Percentiles rank a stretch among this genome's conserved stretches.
These are phyloP conservation scores for Backusella westeae DNA, from an alignment of 192 early-diverging fungal species.

Conservation along the genomic window DNA sequence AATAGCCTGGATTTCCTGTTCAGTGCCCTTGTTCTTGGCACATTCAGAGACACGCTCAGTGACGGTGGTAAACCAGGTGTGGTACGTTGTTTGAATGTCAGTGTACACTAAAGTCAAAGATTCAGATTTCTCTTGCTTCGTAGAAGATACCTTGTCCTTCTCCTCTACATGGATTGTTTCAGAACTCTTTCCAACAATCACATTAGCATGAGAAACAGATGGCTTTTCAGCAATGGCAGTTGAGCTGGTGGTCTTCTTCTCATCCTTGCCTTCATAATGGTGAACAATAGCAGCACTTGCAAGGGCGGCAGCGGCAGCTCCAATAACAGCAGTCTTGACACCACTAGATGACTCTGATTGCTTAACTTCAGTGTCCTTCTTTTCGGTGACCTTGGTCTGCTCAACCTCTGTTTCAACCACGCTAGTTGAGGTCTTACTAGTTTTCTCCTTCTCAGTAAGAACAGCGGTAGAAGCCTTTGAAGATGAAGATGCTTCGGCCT, in stretches of 20 bases:
- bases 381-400: not conserved
- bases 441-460: not conserved
- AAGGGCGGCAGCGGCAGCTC: conserved; percentile 17
- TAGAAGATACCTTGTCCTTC: not conserved
- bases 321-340: conserved; percentile 2
- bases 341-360: not conserved
- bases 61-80: conserved; percentile 5
- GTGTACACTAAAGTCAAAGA: not conserved
- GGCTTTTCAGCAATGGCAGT: conserved; percentile 4
- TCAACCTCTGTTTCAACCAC: not conserved
- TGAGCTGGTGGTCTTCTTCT: conserved; percentile 1
- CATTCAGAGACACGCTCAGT: conserved; percentile 7
- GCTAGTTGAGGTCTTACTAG: not conserved
- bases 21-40: conserved; percentile 4
- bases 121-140: conserved; percentile 1
- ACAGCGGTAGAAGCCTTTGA: not conserved
- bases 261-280: conserved; percentile 16
- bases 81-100: not conserved
- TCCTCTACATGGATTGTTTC: conserved; percentile 9
- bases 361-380: not conserved
- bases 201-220: not conserved
- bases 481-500: not conserved
- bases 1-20: not conserved
- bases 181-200: not conserved
- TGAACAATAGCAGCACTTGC: conserved; percentile 7